These are phyloP conservation scores for Ceratobasidium sp. DNA, from an alignment of 1,284 basidiomycete genomes.

Conservation along the genomic window DNA sequence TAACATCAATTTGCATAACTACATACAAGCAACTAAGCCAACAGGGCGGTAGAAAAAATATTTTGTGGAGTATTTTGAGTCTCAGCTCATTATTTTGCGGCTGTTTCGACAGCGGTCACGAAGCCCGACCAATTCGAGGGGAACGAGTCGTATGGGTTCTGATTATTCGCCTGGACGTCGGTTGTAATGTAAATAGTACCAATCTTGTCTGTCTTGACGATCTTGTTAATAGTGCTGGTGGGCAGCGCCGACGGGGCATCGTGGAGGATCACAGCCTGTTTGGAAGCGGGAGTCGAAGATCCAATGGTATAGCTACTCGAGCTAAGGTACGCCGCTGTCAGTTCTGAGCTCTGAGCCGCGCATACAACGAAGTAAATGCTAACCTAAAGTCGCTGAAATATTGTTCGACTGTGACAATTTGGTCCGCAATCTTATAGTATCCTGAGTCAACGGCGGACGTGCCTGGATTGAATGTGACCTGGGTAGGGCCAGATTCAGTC, in stretches of 20 bases:
- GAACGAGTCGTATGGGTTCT: conserved; percentile 36
- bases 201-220: conserved; percentile 55
- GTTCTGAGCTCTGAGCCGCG: not conserved
- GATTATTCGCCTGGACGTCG: conserved; percentile 32
- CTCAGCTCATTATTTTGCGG: conserved; percentile 14
- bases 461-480: conserved; percentile 47
- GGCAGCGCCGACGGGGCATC: conserved; percentile 55
- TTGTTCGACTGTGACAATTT: conserved; percentile 52
- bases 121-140: conserved; percentile 38
- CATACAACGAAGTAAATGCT: not conserved
- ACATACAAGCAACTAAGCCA: not conserved
- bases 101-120: conserved; percentile 26
- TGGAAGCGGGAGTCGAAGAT: conserved; percentile 51
- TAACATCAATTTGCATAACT: not conserved
- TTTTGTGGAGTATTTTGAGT: not conserved
- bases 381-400: conserved; percentile 53
- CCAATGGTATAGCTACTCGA: conserved; percentile 48
- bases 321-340: not conserved
- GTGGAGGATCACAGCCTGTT: conserved; percentile 54
- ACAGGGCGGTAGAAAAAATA: not conserved
- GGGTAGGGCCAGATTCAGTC: not conserved
- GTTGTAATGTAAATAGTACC: conserved; percentile 61
- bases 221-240: conserved; percentile 58
- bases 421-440: conserved; percentile 53
- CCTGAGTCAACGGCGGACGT: conserved; percentile 35